Evolutionary conservation across 495 filamentous ascomycete genomes (phyloP), one percentile per base, ranked within the genome.

Genomic region (Daldinia concentrica): DNA sequence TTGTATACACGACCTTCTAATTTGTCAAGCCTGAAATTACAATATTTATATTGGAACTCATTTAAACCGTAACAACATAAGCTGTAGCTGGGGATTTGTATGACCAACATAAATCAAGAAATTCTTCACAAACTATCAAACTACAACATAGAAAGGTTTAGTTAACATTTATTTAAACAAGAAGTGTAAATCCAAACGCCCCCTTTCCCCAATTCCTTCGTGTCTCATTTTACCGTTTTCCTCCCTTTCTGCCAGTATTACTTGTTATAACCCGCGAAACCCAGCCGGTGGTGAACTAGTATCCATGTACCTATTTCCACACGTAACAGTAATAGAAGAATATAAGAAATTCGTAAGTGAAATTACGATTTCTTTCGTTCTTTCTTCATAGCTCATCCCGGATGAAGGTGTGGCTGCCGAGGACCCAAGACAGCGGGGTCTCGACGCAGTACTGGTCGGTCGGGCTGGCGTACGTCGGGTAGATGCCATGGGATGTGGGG

Each of bases 341-440:
- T 8, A 45, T 45, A 22, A 7, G 1, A 45, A 2, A 22, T 11
- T 5, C 7, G n/a, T 11, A 17, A 45, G 7, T 12, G 11, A 4
- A 36, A 36, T 12, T 36, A 36, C 34, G 34, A 14, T 36, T 14
- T 5, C 34, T 36, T 34, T 4, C 32, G 3, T 43, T 43, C 39
- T 4, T 17, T 7, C 14, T 48, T 43, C 37, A 60, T 30, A 60
- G 57, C 57, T 60, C 57, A 2, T 45, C 57, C 11, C 11, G 24
- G 24, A 60, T 43, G 26, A 60, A 60, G 5, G 36, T 60, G 4
- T 37, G 57, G 15, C 37, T 60, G 24, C 57, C 57, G 4, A 14
- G 36, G 14, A 60, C 57, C 57, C 57, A 60, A 1, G 57, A 60
- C 24, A 60, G 37, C 24, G 22, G 36, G 14, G 57, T 60, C 36